These are phyloP conservation scores for Colletotrichum sp. DNA, from an alignment of 2,329 filamentous ascomycete species.

Conservation along the genomic window DNA sequence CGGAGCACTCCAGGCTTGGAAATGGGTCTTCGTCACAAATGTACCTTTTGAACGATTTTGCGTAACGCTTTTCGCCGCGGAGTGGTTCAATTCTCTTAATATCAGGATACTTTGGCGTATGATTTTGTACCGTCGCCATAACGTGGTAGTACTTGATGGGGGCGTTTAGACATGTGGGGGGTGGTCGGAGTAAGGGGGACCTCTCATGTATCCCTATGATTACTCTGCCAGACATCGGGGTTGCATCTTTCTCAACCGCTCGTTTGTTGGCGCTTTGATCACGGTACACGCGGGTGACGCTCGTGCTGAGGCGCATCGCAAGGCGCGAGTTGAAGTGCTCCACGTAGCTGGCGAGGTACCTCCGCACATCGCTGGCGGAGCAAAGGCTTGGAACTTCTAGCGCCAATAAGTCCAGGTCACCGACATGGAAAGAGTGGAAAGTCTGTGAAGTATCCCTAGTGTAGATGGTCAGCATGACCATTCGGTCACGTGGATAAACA, in stretches of 20 bases:
- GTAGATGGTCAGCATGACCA: background rate
- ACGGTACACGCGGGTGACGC: conserved; percentile 23
- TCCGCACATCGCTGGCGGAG: conserved; percentile 28
- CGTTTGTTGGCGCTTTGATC: conserved; percentile 26
- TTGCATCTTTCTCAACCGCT: conserved; percentile 30
- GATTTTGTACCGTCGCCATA: conserved; percentile 36
- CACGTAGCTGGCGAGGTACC: conserved; percentile 36
- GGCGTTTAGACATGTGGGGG: no score
- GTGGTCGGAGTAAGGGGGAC: no score
- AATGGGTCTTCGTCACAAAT: background rate
- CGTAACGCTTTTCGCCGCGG: conserved; percentile 42
- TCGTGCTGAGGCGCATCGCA: conserved; percentile 28
- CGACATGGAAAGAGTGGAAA: conserved; percentile 25
- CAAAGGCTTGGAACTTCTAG: conserved; percentile 28
- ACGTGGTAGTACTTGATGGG: no score
- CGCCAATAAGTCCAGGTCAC: background rate
- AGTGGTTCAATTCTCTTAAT: conserved; percentile 40
- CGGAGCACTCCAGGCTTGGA: background rate
- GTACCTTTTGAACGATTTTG: conserved; percentile 23
- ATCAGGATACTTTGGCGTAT: conserved; percentile 35
- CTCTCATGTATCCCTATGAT: conserved; percentile 10
- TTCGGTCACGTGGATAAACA: background rate
- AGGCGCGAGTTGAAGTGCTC: conserved; percentile 33
- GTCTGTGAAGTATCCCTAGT: conserved; percentile 37
- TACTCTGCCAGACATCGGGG: conserved; percentile 38